Evolutionary conservation across 2,329 filamentous ascomycete genomes (phyloP).

Genomic region (Claviceps purpurea): DNA sequence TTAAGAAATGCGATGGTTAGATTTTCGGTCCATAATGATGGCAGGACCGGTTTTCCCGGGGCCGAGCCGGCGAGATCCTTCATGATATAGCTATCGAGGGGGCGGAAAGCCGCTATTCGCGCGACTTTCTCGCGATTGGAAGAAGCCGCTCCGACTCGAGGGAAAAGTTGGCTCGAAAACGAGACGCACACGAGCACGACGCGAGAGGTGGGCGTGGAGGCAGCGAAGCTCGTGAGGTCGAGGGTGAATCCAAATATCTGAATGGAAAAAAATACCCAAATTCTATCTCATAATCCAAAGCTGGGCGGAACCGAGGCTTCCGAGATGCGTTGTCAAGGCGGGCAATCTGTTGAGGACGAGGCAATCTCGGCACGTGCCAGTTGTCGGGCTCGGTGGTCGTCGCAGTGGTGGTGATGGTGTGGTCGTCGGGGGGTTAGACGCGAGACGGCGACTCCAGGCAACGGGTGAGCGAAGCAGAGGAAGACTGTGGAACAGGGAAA

Average conservation of each 20-base stretch:
- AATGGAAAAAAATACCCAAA: slow-evolving; percentile 18
- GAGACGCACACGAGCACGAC: slow-evolving; percentile 1
- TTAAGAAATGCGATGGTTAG: slow-evolving; percentile 29
- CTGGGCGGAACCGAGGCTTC: slow-evolving; percentile 5
- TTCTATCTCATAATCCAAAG: slow-evolving; percentile 23
- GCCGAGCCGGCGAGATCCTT: slow-evolving; percentile 24
- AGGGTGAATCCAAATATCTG: slow-evolving; percentile 13
- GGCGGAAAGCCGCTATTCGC: slow-evolving; percentile 5
- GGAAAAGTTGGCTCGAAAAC: neutral
- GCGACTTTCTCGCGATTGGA: slow-evolving; percentile 2
- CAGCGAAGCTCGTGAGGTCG: slow-evolving; percentile 1
- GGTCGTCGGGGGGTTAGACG: neutral
- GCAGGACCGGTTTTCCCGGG: slow-evolving; percentile 27
- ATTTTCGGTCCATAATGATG: slow-evolving; percentile 26
- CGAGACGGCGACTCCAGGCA: slow-evolving; percentile 4
- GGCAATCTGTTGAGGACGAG: slow-evolving; percentile 3
- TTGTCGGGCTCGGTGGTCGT: slow-evolving; percentile 1
- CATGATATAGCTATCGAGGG: slow-evolving; percentile 16
- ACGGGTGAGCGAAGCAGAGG: slow-evolving; percentile 4
- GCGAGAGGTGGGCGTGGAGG: neutral
- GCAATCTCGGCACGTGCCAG: slow-evolving; percentile 5
- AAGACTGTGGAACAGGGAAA: neutral
- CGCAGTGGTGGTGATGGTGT: slow-evolving; percentile 1
- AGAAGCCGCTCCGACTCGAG: slow-evolving; percentile 7
- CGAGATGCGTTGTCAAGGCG: neutral